A percentile compares a stretch with the other conserved stretches of the same genome.
Evolutionary conservation across 805 yeast genomes (phyloP).

Genomic region (Myxozyma nipponensis): DNA sequence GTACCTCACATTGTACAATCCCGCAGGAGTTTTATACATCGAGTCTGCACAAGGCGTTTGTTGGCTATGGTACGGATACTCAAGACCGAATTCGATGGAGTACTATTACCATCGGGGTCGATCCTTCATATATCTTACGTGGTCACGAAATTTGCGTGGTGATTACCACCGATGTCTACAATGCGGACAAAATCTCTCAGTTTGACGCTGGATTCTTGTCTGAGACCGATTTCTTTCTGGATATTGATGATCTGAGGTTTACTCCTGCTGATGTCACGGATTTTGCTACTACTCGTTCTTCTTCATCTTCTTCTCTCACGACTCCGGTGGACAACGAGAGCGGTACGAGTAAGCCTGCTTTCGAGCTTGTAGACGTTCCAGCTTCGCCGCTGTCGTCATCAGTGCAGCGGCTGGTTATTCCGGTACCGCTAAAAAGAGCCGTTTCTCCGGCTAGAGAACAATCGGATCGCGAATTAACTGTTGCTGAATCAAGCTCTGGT

Average conservation of each 20-base stretch:
- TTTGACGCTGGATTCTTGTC: conserved; percentile 5
- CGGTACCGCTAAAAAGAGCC: too few relatives aligned
- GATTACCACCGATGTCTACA: conserved; percentile 12
- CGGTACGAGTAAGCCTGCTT: neutral
- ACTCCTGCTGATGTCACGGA: conserved; percentile 10
- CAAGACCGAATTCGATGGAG: conserved; percentile 6
- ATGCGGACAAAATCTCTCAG: conserved; percentile 10
- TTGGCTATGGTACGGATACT: conserved; percentile 9
- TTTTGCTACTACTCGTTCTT: neutral
- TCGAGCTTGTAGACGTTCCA: too few relatives aligned
- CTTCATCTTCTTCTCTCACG: neutral
- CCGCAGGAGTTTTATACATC: too few relatives aligned
- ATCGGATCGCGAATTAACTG: too few relatives aligned
- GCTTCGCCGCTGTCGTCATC: too few relatives aligned
- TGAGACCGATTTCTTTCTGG: neutral
- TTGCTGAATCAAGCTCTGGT: too few relatives aligned
- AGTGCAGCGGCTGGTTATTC: too few relatives aligned
- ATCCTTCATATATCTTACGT: conserved; percentile 7
- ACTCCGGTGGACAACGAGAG: neutral
- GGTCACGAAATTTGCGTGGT: conserved; percentile 12
- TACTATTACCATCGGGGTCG: conserved; percentile 5
- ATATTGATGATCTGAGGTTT: neutral
- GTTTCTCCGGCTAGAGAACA: too few relatives aligned
- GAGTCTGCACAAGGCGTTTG: too few relatives aligned
- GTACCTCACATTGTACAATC: too few relatives aligned